Evolutionary conservation across 2,329 filamentous ascomycete species (phyloP), one percentile per base, ranked within the genome.

Genomic region (Alternaria metachromatica): DNA sequence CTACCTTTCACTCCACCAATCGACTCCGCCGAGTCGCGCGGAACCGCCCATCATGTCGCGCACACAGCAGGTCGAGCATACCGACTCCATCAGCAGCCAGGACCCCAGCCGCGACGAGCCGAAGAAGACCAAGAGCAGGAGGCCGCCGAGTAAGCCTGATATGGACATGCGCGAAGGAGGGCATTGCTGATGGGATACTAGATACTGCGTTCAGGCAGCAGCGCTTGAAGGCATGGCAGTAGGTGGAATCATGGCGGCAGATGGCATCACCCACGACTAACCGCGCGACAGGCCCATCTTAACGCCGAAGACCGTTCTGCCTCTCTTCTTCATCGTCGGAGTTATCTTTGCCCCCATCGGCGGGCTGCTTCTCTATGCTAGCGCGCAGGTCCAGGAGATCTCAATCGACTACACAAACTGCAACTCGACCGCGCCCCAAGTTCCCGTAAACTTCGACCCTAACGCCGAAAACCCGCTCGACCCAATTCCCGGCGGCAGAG

Each of bases 151-250:
- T 97, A 81, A 80, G 87, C 78, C 65, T 46, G 18, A 62, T 58
- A 53, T 51, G 20, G 45, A 43, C 37, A 62, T 56, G 64, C 60
- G 58, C 62, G 30, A 28, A 57, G n/a, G 46, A 55, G 43, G 25
- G 50, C 37, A 26, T 60, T 68, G 62, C 72, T 79, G 67, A 80
- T 55, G 23, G 48, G 20, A 26, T 18, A 30, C 10, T 76, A 97
- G 93, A 98, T 84, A 98, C 95, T 63, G 96, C 96, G 11, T 99
- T 98, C 80, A 89, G 96, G 74, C 96, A 99, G 80, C 96, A 99
- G 82, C 90, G 96, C 78, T 84, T 99, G 81, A 97, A 98, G 84
- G 96, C 96, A 84, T 99, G 96, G 96, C 96, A 99, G 91, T 96
- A 86, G 82, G 93, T 88, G 45, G 50, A 21, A 33, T 28, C 15